phyloP scores from a whole-genome alignment of 768 basidiomycete species.

The Gloeophyllum trabeum region DNA sequence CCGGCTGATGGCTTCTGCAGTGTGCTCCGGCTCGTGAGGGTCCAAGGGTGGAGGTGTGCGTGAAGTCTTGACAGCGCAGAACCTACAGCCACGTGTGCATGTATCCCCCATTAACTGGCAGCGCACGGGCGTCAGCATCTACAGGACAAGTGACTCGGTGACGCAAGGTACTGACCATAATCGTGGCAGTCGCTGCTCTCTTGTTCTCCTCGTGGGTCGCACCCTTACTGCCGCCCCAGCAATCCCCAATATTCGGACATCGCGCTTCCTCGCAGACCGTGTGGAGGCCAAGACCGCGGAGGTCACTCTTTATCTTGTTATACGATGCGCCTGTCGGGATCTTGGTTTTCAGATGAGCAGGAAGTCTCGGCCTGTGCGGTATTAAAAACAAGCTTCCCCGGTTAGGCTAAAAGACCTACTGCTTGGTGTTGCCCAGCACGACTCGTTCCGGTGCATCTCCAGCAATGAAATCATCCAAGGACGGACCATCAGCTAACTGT shows the following conservation, averaged over 20 bases:
- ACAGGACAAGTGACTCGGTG: neutral
- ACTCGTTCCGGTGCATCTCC: slow-evolving; percentile 46
- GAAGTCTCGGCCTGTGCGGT: slow-evolving; percentile 66
- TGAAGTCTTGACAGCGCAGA: slow-evolving; percentile 96
- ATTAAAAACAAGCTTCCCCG: too few relatives aligned
- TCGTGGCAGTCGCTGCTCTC: slow-evolving; percentile 89
- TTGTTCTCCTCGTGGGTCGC: slow-evolving; percentile 60
- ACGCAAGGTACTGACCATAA: slow-evolving; percentile 59
- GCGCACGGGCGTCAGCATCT: slow-evolving; percentile 1
- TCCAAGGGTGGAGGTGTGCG: slow-evolving; percentile 82
- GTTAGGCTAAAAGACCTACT: slow-evolving; percentile 39
- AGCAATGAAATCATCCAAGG: slow-evolving; percentile 75
- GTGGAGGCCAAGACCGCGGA: slow-evolving; percentile 82
- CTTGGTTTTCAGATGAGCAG: slow-evolving; percentile 80
- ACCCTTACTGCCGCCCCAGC: slow-evolving; percentile 84
- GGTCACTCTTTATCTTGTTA: slow-evolving; percentile 88
- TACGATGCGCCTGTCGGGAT: slow-evolving; percentile 87
- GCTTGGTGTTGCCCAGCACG: slow-evolving; percentile 59
- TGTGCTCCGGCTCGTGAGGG: slow-evolving; percentile 94
- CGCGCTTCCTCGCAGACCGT: slow-evolving; percentile 98
- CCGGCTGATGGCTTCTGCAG: slow-evolving; percentile 93
- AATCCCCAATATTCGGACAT: slow-evolving; percentile 99
- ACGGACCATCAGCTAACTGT: slow-evolving; percentile 53
- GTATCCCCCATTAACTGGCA: slow-evolving; percentile 95
- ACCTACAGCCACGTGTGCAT: slow-evolving; percentile 94